Conservation (phyloP, 441 rosid species). For the Omphalea diandra region DNA sequence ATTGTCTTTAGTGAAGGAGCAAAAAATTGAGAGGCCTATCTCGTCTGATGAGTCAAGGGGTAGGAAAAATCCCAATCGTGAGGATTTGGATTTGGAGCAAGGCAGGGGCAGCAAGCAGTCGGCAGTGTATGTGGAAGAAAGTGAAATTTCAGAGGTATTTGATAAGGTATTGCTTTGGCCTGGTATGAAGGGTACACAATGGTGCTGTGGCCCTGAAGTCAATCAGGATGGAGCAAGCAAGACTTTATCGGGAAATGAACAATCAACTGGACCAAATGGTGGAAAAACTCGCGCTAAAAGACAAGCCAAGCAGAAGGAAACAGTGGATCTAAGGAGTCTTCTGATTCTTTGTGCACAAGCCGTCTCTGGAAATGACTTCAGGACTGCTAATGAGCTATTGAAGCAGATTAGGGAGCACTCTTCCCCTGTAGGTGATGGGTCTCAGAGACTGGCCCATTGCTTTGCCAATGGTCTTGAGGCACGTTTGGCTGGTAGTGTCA, state of each 20-base stretch:
- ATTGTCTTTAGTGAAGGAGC: constrained; percentile 15
- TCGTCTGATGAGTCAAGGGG: constrained; percentile 29
- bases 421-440: constrained; percentile 60
- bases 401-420: constrained; percentile 65
- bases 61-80: constrained; percentile 55
- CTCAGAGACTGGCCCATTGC: constrained; percentile 77
- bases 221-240: constrained; percentile 14
- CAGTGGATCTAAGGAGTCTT: constrained; percentile 64
- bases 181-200: constrained; percentile 24
- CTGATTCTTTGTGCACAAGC: constrained; percentile 76
- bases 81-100: constrained; percentile 44
- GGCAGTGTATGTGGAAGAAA: constrained; percentile 45
- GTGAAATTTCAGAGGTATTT: constrained; percentile 45
- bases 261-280: constrained; percentile 29
- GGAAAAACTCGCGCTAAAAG: constrained; percentile 33
- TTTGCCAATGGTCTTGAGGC: constrained; percentile 87
- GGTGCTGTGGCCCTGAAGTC: constrained; percentile 14
- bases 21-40: constrained; percentile 24
- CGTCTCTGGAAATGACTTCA: constrained; percentile 48
- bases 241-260: constrained; percentile 20
- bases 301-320: constrained; percentile 42
- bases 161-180: constrained; percentile 59
- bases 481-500: constrained; percentile 31
- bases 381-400: constrained; percentile 57
- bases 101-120: constrained; percentile 57